Evolutionary conservation across 2,329 filamentous ascomycete genomes (phyloP).

Genomic region (Colletotrichum viniferum): DNA sequence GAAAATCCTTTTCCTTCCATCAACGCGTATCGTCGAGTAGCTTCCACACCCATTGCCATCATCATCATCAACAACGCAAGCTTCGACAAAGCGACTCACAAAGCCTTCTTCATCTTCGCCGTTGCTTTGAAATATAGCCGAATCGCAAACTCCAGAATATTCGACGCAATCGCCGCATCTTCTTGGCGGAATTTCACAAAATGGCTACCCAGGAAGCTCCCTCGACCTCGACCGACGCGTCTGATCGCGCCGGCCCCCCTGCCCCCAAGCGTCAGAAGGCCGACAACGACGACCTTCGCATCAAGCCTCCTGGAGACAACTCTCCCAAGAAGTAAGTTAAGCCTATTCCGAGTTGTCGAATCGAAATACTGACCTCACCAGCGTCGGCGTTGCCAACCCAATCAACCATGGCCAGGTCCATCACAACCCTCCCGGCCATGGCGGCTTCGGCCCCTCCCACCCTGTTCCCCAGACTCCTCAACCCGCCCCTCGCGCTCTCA

Average conservation of each 20-base stretch:
- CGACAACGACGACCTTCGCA: not conserved
- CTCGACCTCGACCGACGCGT: not conserved
- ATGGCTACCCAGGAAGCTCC: not conserved
- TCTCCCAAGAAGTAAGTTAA: not conserved
- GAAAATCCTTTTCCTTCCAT: not conserved
- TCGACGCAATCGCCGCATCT: not conserved
- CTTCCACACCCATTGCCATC: not conserved
- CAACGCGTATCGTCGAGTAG: not conserved
- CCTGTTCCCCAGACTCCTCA: not conserved
- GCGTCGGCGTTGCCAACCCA: not conserved
- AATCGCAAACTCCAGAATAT: not conserved
- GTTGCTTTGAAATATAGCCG: not conserved
- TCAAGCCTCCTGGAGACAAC: not conserved
- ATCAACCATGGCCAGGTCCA: not conserved
- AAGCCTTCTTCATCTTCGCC: not conserved
- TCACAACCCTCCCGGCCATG: fast-evolving
- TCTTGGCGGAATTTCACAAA: fast-evolving
- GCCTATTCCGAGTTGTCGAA: fast-evolving
- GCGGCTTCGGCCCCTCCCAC: not conserved
- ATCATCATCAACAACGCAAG: not conserved
- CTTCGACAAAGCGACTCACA: not conserved
- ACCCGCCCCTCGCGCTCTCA: not conserved
- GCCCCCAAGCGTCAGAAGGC: not conserved
- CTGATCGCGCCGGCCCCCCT: not conserved
- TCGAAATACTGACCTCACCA: not conserved